Conservation (phyloP, 2,329 filamentous ascomycete genomes). For the Didymosphaeria variabile region DNA sequence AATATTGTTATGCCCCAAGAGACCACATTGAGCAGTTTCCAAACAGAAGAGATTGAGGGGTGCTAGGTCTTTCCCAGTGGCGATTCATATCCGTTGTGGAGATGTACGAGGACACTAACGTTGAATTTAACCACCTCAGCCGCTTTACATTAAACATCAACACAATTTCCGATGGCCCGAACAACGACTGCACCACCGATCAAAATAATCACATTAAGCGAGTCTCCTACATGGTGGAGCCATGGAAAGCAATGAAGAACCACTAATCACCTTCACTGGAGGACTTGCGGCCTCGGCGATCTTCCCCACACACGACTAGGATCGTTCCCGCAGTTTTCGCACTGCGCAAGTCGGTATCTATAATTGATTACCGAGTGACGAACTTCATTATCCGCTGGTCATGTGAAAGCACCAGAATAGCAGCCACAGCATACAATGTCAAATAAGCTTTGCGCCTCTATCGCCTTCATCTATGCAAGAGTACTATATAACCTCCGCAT, state of each 20-base stretch:
- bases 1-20: neutral
- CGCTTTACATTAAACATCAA: constrained; percentile 9
- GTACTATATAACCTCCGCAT: constrained; percentile 1
- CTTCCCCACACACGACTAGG: constrained; percentile 11
- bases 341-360: constrained; percentile 1
- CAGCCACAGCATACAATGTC: neutral
- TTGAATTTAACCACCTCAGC: constrained; percentile 16
- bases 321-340: constrained; percentile 10
- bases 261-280: neutral
- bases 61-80: neutral
- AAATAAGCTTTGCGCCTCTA: neutral
- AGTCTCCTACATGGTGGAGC: neutral
- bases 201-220: constrained; percentile 3
- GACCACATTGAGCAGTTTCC: neutral
- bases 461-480: neutral
- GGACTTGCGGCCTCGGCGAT: neutral
- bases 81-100: constrained; percentile 3
- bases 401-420: constrained; percentile 5
- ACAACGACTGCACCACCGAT: constrained; percentile 1
- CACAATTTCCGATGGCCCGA: constrained; percentile 10
- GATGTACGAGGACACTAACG: neutral
- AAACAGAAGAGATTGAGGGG: neutral
- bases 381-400: constrained; percentile 14
- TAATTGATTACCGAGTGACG: constrained; percentile 15
- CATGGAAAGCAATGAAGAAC: neutral